Conservation (phyloP, 768 basidiomycete species). For the Termitomyces sp. region DNA sequence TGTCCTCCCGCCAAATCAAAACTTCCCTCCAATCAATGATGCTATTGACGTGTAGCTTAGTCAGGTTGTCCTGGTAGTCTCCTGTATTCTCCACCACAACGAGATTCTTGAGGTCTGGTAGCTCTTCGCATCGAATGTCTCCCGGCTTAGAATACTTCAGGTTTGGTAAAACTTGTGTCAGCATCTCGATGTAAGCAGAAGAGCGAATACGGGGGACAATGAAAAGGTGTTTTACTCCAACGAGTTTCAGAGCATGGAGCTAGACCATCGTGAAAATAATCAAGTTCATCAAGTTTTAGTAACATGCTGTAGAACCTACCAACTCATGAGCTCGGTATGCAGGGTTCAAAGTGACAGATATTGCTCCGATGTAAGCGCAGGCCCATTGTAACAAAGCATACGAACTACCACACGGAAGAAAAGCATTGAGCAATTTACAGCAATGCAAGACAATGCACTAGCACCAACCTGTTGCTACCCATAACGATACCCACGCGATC, state of each 20-base stretch:
- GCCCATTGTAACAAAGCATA: conserved; percentile 86
- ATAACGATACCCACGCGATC: conserved; percentile 77
- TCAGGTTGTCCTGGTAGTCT: conserved; percentile 30
- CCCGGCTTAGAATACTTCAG: conserved; percentile 44
- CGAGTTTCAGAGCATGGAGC: conserved; percentile 58
- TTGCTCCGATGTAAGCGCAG: conserved; percentile 78
- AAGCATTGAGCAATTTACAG: background rate
- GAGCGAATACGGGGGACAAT: conserved; percentile 64
- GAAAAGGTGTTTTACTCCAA: conserved; percentile 64
- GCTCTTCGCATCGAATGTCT: conserved; percentile 46
- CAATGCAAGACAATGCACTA: background rate
- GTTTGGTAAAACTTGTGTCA: conserved; percentile 53
- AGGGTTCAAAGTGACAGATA: conserved; percentile 79
- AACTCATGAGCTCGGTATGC: conserved; percentile 71
- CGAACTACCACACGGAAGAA: conserved; percentile 34
- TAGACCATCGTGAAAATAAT: conserved; percentile 19
- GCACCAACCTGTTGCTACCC: conserved; percentile 74
- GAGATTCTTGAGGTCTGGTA: conserved; percentile 60
- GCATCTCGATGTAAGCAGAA: conserved; percentile 57
- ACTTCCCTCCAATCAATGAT: conserved; percentile 69
- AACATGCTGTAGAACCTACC: conserved; percentile 30
- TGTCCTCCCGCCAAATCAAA: conserved; percentile 60
- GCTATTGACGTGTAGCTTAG: conserved; percentile 37
- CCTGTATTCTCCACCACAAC: conserved; percentile 62
- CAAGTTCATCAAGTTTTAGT: too few species aligned